A percentile compares a stretch with the other conserved stretches of the same genome.
These are phyloP conservation scores for Oehlia diaphana DNA, from an alignment of 192 early-diverging fungal genomes.

Conservation along the genomic window DNA sequence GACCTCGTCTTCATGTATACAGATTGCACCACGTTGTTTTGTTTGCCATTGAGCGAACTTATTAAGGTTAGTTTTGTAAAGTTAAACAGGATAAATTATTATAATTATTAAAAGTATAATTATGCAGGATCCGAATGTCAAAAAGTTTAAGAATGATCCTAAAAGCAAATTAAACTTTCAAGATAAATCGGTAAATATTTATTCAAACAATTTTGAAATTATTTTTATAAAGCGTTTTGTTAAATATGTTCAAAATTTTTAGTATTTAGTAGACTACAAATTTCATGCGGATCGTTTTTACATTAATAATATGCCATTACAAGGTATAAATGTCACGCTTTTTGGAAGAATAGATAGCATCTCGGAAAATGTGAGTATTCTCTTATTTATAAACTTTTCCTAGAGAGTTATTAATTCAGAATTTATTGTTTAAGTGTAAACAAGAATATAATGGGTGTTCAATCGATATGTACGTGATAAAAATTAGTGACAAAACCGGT, in stretches of 20 bases:
- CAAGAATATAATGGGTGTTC: not conserved
- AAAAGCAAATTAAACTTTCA: constrained; percentile 4
- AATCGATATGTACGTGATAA: not conserved
- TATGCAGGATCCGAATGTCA: not conserved
- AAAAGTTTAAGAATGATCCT: not conserved
- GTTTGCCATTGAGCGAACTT: constrained; percentile 7
- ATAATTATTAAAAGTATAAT: not conserved
- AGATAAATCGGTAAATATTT: not conserved
- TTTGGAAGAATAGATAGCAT: constrained; percentile 1
- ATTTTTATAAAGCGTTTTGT: not conserved
- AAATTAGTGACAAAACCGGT: constrained; percentile 6
- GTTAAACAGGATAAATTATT: not conserved
- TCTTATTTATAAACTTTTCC: not conserved
- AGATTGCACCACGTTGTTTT: constrained; percentile 6
- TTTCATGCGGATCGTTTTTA: not conserved
- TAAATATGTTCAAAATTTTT: not conserved
- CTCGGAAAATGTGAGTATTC: not conserved
- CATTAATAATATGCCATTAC: not conserved
- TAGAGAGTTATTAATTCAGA: not conserved
- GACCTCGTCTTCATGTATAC: not conserved
- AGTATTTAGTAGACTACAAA: not conserved
- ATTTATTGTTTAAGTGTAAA: not conserved
- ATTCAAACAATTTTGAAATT: not conserved
- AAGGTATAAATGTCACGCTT: constrained; percentile 2
- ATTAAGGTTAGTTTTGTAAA: not conserved